Conservation (phyloP, 108 stramenopile species). For the Cyclotella baltica region DNA sequence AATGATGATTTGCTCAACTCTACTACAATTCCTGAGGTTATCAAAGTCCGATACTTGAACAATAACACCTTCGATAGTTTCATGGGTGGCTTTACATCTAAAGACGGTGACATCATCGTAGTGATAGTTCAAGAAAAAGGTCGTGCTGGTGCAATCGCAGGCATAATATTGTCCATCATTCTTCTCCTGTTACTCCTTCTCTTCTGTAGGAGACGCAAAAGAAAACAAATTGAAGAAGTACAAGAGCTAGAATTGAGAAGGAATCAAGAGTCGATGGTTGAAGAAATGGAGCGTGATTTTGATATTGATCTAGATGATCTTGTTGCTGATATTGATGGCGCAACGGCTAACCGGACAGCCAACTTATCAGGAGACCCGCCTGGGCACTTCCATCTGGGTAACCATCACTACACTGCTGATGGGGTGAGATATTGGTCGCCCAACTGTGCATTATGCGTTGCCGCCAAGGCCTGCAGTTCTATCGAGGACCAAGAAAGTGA, state of each 20-base stretch:
- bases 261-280: background rate
- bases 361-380: conserved; percentile 29
- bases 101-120: background rate
- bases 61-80: conserved; percentile 33
- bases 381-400: conserved; percentile 48
- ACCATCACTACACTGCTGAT: conserved; percentile 48
- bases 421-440: conserved; percentile 45
- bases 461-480: conserved; percentile 19
- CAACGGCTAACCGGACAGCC: conserved; percentile 2
- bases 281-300: conserved; percentile 21
- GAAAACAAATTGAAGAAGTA: background rate
- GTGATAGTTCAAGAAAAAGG: background rate
- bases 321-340: conserved; percentile 37
- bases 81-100: background rate
- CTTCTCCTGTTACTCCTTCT: conserved; percentile 1
- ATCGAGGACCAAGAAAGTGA: conserved; percentile 22
- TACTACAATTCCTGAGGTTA: conserved; percentile 31
- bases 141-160: background rate
- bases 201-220: conserved; percentile 1
- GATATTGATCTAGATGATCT: conserved; percentile 42
- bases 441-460: conserved; percentile 31
- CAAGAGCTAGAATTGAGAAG: conserved; percentile 4
- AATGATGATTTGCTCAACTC: conserved; percentile 32
- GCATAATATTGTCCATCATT: conserved; percentile 6
- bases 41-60: conserved; percentile 37